Conservation (phyloP, 2,329 filamentous ascomycete species). For the Dryadomyces sulphureus region DNA sequence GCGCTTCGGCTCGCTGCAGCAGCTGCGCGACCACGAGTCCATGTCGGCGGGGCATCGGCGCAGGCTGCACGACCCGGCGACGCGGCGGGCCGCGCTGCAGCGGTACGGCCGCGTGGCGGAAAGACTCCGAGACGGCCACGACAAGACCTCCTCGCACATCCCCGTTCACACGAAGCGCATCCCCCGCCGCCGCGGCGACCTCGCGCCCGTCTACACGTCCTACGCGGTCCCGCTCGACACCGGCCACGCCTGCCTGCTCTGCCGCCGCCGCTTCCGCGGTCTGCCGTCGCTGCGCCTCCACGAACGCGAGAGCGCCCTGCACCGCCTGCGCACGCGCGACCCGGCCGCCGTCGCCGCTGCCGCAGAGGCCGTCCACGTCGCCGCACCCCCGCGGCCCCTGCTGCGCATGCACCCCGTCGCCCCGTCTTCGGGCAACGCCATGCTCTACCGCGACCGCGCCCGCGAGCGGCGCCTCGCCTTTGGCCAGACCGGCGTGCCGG, state of each 20-base stretch:
- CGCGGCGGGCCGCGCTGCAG: constrained; percentile 6
- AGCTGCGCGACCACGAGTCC: constrained; percentile 15
- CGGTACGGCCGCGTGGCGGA: constrained; percentile 6
- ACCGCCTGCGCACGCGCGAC: constrained; percentile 17
- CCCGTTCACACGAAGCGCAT: constrained; percentile 11
- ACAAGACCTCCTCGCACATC: not conserved
- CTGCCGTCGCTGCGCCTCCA: constrained; percentile 27
- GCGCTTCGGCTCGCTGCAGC: constrained; percentile 34
- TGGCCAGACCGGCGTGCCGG: constrained; percentile 44
- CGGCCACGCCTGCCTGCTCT: no score
- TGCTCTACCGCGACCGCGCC: constrained; percentile 44
- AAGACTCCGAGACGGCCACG: constrained; percentile 13
- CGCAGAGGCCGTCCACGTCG: constrained; percentile 17
- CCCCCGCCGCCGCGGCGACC: constrained; percentile 15
- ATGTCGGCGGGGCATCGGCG: constrained; percentile 13
- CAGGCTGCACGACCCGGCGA: constrained; percentile 7
- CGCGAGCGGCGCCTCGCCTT: constrained; percentile 51
- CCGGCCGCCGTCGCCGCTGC: constrained; percentile 15
- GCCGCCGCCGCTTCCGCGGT: no score
- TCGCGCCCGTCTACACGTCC: constrained; percentile 30
- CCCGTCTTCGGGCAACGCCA: constrained; percentile 8
- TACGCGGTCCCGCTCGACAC: constrained; percentile 24
- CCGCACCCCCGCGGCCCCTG: constrained; percentile 3
- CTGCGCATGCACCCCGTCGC: constrained; percentile 8
- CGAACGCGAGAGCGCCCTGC: constrained; percentile 28